Conservation (phyloP, 2,329 filamentous ascomycete genomes). For the Didymella pomorum region DNA sequence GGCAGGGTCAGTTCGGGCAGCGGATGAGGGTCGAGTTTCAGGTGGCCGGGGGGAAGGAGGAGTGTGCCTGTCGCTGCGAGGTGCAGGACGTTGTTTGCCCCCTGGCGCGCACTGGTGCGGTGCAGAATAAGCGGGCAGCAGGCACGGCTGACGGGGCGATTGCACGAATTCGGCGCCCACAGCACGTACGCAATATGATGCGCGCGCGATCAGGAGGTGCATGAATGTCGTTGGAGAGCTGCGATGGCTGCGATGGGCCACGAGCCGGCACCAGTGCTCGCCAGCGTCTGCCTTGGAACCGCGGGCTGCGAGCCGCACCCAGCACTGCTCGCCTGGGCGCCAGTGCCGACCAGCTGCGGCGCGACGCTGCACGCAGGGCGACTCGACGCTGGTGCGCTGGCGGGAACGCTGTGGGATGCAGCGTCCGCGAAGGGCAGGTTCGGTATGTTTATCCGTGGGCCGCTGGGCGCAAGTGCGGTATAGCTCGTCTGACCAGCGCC, state of each 20-base stretch:
- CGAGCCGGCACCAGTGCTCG: not conserved
- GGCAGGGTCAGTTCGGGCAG: constrained; percentile 5
- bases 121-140: not conserved
- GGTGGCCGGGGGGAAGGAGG: constrained; percentile 1
- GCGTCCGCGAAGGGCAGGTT: constrained; percentile 14
- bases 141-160: not conserved
- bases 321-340: not conserved
- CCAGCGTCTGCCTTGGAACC: not conserved
- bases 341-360: not conserved
- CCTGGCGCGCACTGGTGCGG: constrained; percentile 1
- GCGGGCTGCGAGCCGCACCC: not conserved
- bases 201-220: not conserved
- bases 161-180: not conserved
- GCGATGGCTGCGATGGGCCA: not conserved
- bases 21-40: constrained; percentile 15
- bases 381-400: constrained; percentile 5
- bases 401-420: not conserved
- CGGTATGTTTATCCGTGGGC: constrained; percentile 7
- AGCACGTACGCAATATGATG: not conserved
- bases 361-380: not conserved
- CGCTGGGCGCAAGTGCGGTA: constrained; percentile 4
- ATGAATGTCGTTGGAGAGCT: not conserved
- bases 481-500: constrained; percentile 1
- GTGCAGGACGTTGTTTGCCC: constrained; percentile 8
- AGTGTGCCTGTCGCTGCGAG: constrained; percentile 9